Evolutionary conservation across 192 early-diverging fungal species (phyloP), one percentile per base, ranked within the genome.

Genomic region (Gryganskiella cystojenkinii): DNA sequence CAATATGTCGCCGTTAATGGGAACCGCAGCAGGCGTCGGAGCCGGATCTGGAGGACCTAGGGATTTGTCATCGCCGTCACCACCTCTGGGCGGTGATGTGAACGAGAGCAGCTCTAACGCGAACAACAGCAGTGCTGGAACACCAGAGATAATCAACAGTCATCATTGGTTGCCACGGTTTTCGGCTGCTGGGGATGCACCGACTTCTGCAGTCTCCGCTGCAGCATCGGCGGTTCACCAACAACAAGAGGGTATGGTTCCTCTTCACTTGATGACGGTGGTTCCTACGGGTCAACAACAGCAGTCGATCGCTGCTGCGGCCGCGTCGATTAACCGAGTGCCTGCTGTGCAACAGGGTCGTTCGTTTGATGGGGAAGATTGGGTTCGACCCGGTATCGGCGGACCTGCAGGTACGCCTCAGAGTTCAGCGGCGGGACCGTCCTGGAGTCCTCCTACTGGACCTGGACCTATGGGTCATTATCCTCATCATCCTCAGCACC

Each of bases 101-200:
- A 70, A 61, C 49, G n/a, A 56, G 25, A 56, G 35, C n/a, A 42
- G 4, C 43, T 25, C 42, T 6, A 56, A 1, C 17, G 30, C 11
- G 3, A 37, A 22, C 20, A 33, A 14, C 20, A 34, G 8, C 1
- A 31, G 20, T 37, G 46, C 6, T 9, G 33, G 24, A 14, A 19
- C 15, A n/a, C 4, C 46, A 22, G 24, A 27, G 2, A 46, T 42
- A 37, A 10, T 58, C 9, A 56, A 47, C 1, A 34, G 63, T 45
- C 66, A 63, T 55, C 74, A 43, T 49, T 78, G 74, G 74, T 37
- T 78, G 17, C 74, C 74, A 13, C 74, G 74, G 8, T 78, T 78
- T 25, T 78, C 74, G 3, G 74, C 61, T 19, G 74, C 74, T 7
- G 74, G 74, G 15, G 74, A 78, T 53, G 66, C 74, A 3, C 74